These are phyloP conservation scores for Kwoniella heveanensis DNA, from an alignment of 768 basidiomycete species.

Conservation along the genomic window DNA sequence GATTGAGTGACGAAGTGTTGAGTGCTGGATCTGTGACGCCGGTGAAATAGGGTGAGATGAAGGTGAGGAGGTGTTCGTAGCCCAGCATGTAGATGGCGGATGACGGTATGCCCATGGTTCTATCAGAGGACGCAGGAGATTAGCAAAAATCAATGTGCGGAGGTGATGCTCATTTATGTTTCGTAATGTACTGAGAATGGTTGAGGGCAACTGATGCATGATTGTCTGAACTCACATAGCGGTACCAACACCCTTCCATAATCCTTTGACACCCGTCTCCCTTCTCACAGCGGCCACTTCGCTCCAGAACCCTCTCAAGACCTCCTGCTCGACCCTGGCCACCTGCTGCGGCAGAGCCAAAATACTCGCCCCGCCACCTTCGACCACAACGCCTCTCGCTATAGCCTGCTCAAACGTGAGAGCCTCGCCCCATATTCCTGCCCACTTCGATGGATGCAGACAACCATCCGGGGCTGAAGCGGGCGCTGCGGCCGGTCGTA, in stretches of 20 bases:
- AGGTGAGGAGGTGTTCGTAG: conserved; percentile 73
- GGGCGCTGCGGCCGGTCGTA: conserved; percentile 27
- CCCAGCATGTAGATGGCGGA: conserved; percentile 93
- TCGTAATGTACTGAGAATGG: too few species aligned
- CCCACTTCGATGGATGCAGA: conserved; percentile 53
- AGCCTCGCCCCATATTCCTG: conserved; percentile 55
- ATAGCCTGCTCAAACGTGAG: conserved; percentile 48
- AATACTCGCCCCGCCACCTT: conserved; percentile 18
- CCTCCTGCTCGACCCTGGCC: conserved; percentile 63
- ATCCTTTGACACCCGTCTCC: conserved; percentile 74
- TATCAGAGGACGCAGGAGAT: not conserved
- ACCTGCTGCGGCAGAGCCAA: conserved; percentile 29
- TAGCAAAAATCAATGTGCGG: too few species aligned
- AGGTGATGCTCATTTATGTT: too few species aligned
- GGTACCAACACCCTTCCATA: conserved; percentile 96
- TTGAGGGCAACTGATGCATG: too few species aligned
- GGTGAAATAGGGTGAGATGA: conserved; percentile 43
- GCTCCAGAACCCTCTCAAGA: conserved; percentile 77
- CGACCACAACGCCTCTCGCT: conserved; percentile 22
- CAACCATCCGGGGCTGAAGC: conserved; percentile 46
- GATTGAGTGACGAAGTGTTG: conserved; percentile 38
- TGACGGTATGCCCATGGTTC: conserved; percentile 87
- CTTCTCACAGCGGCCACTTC: conserved; percentile 66
- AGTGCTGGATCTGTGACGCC: conserved; percentile 32
- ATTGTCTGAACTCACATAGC: conserved; percentile 83